These are phyloP conservation scores for Mycena floridula DNA, from an alignment of 768 basidiomycete genomes.

Conservation along the genomic window DNA sequence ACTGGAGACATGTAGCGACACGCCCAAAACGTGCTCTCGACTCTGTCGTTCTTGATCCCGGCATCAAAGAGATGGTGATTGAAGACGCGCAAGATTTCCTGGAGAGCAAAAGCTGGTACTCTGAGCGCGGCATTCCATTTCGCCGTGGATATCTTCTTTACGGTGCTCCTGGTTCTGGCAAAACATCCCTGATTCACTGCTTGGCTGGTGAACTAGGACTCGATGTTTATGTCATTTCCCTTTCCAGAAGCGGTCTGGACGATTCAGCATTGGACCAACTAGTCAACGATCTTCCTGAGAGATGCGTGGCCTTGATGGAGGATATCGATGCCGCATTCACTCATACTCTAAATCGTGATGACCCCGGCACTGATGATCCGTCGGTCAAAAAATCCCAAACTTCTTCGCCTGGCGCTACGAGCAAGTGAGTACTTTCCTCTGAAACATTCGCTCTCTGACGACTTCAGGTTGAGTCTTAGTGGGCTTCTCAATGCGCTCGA, in stretches of 20 bases:
- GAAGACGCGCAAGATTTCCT: constrained; percentile 71
- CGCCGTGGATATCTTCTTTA: constrained; percentile 75
- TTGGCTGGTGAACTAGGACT: constrained; percentile 75
- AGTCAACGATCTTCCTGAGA: constrained; percentile 57
- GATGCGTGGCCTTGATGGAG: constrained; percentile 76
- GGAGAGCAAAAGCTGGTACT: constrained; percentile 64
- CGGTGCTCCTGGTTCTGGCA: constrained; percentile 73
- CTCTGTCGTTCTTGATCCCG: constrained; percentile 68
- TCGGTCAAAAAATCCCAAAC: constrained; percentile 2
- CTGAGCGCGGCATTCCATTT: constrained; percentile 74
- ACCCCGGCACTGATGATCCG: constrained; percentile 3
- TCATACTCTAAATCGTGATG: constrained; percentile 35
- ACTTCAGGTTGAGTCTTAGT: constrained; percentile 51
- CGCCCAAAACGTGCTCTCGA: constrained; percentile 59
- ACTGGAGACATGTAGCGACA: constrained; percentile 50
- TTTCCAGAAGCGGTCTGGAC: constrained; percentile 58
- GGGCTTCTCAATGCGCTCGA: constrained; percentile 78
- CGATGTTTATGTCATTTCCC: constrained; percentile 67
- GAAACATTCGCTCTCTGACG: background rate
- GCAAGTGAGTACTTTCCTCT: constrained; percentile 7
- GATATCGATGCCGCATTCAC: constrained; percentile 79
- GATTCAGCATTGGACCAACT: constrained; percentile 53
- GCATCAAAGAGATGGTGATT: constrained; percentile 57
- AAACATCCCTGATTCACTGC: constrained; percentile 72
- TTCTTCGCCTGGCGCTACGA: constrained; percentile 14